These are phyloP conservation scores for Leishmania gerbilli DNA, from an alignment of 208 protist species.

Conservation along the genomic window DNA sequence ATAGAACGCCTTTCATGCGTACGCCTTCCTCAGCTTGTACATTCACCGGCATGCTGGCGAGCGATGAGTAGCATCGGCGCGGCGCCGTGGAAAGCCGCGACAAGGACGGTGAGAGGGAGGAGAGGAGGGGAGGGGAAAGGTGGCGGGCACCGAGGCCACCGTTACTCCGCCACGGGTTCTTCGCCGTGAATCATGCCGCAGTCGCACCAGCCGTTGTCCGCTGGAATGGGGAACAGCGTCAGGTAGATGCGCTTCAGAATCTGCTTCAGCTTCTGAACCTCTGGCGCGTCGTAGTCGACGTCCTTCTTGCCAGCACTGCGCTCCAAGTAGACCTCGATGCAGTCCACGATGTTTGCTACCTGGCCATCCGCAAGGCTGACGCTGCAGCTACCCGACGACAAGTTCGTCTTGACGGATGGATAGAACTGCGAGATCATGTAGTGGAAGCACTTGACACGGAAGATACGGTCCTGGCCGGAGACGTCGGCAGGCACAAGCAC, in stretches of 20 bases:
- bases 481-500: constrained; percentile 82
- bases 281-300: constrained; percentile 49
- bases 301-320: constrained; percentile 44
- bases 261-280: constrained; percentile 74
- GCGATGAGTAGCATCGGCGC: background rate
- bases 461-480: constrained; percentile 78
- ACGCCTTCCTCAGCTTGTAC: background rate
- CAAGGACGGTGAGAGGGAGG: background rate
- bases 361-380: constrained; percentile 77
- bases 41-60: background rate
- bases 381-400: constrained; percentile 65
- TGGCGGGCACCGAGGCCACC: background rate
- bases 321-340: constrained; percentile 87
- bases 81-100: background rate
- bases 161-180: constrained; percentile 46
- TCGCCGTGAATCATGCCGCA: constrained; percentile 87
- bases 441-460: constrained; percentile 92
- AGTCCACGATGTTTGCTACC: constrained; percentile 69
- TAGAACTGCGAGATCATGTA: constrained; percentile 93
- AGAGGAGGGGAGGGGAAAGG: background rate
- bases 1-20: background rate
- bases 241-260: constrained; percentile 90
- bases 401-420: constrained; percentile 73
- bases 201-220: constrained; percentile 90
- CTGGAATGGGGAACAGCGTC: constrained; percentile 89